These are phyloP conservation scores for Cryphonectria japonica DNA, from an alignment of 2,329 filamentous ascomycete species.

Conservation along the genomic window DNA sequence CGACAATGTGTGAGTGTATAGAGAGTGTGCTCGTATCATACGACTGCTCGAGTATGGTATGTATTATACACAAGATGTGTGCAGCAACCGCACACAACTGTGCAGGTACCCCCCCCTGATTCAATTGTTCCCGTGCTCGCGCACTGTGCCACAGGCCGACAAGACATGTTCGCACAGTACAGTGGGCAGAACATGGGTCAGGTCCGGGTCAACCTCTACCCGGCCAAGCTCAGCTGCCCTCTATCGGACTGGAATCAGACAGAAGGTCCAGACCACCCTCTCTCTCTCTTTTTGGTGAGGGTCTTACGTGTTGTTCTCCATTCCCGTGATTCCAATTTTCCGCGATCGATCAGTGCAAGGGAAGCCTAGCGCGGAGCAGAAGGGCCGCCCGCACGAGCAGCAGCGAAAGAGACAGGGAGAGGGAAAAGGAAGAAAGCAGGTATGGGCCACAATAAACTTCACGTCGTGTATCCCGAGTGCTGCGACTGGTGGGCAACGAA, in stretches of 20 bases:
- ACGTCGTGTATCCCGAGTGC: constrained; percentile 26
- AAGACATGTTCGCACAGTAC: not conserved
- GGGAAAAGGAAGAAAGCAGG: not conserved
- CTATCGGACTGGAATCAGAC: constrained; percentile 1
- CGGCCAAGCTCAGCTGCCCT: not conserved
- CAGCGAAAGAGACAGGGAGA: not conserved
- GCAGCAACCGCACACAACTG: constrained; percentile 5
- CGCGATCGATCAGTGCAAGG: not conserved
- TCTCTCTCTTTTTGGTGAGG: too few relatives aligned
- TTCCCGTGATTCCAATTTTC: not conserved
- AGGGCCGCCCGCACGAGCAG: not conserved
- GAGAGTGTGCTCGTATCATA: not conserved
- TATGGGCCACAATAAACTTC: constrained; percentile 18
- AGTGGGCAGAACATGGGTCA: not conserved
- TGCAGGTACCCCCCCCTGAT: not conserved
- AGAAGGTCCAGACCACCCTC: not conserved
- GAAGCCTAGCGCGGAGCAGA: not conserved
- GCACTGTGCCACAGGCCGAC: not conserved
- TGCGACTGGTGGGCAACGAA: constrained; percentile 24
- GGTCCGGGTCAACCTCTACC: constrained; percentile 3
- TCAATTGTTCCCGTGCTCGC: not conserved
- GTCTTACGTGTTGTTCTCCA: not conserved
- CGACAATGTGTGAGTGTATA: not conserved
- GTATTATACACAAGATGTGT: not conserved
- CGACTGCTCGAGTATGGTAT: not conserved